Percentiles rank a stretch among this genome's conserved stretches.
Conservation (phyloP, 257 asterid genomes). For the Eucommia ulmoides region DNA sequence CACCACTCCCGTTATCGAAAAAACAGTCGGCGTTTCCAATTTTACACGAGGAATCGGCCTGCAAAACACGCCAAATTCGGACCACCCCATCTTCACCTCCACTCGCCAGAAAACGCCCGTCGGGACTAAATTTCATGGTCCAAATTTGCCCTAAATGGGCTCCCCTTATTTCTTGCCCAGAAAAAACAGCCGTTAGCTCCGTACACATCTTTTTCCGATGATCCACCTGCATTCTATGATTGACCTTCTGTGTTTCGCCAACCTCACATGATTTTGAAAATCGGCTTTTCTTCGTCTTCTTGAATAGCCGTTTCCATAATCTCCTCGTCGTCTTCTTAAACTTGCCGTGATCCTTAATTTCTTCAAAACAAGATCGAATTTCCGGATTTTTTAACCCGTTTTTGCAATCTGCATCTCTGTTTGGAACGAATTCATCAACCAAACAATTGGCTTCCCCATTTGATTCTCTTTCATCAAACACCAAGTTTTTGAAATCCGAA, state of each 20-base stretch:
- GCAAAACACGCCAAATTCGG: constrained; percentile 47
- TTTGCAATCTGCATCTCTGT: no score
- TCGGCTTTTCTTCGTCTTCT: no score
- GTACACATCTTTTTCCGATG: constrained; percentile 25
- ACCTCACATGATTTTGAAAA: no score
- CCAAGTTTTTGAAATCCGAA: background rate
- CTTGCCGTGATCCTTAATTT: constrained; percentile 3
- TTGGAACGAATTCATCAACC: constrained; percentile 29
- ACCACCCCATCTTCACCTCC: constrained; percentile 80
- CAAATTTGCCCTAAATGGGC: constrained; percentile 56
- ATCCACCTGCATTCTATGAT: constrained; percentile 6
- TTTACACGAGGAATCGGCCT: constrained; percentile 17
- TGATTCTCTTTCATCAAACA: constrained; percentile 15
- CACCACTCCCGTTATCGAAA: constrained; percentile 6
- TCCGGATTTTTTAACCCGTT: no score
- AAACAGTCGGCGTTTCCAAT: constrained; percentile 5
- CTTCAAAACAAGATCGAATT: constrained; percentile 7
- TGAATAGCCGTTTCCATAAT: constrained; percentile 41
- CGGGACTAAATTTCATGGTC: constrained; percentile 77
- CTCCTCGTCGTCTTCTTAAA: constrained; percentile 23
- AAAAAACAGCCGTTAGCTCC: constrained; percentile 43
- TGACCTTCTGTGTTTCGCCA: constrained; percentile 25
- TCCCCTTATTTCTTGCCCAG: constrained; percentile 43
- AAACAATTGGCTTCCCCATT: constrained; percentile 37
- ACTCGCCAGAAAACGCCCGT: constrained; percentile 62